Evolutionary conservation across 2,329 filamentous ascomycete genomes (phyloP).

Genomic region (Aureobasidium leucospermi): DNA sequence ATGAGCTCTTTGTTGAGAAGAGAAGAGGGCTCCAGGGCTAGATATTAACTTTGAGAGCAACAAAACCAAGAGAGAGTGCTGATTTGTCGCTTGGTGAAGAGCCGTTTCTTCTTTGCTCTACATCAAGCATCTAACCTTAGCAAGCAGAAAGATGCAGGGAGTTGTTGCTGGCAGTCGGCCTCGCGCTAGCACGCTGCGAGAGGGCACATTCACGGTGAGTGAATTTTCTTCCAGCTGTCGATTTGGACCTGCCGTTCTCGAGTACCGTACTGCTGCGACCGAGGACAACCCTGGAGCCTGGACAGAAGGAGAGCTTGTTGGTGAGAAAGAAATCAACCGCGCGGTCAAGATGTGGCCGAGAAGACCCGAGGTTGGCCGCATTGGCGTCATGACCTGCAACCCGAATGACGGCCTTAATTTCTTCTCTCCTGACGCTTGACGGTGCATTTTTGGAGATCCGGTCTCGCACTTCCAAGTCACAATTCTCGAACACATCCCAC

Average conservation of each 20-base stretch:
- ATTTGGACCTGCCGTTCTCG: neutral
- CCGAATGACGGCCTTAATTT: conserved; percentile 11
- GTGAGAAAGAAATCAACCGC: neutral
- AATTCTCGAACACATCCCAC: neutral
- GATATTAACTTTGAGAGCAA: neutral
- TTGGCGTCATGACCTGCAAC: neutral
- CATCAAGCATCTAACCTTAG: neutral
- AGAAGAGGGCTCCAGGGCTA: neutral
- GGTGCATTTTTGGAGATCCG: neutral
- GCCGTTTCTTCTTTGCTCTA: neutral
- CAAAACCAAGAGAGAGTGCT: neutral
- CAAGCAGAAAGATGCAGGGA: neutral
- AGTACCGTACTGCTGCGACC: neutral
- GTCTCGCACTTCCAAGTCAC: conserved; percentile 3
- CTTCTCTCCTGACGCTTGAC: neutral
- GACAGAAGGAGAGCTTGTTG: neutral
- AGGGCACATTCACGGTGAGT: conserved; percentile 13
- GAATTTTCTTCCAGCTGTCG: neutral
- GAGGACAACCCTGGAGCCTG: neutral
- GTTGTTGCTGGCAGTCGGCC: conserved; percentile 8
- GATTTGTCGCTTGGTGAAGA: neutral
- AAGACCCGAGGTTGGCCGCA: conserved; percentile 6
- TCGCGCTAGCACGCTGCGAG: conserved; percentile 14
- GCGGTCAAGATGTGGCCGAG: neutral
- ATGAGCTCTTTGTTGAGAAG: conserved; percentile 9